Evolutionary conservation across 108 stramenopile genomes (phyloP).

Genomic region (Nitzschia sp.): DNA sequence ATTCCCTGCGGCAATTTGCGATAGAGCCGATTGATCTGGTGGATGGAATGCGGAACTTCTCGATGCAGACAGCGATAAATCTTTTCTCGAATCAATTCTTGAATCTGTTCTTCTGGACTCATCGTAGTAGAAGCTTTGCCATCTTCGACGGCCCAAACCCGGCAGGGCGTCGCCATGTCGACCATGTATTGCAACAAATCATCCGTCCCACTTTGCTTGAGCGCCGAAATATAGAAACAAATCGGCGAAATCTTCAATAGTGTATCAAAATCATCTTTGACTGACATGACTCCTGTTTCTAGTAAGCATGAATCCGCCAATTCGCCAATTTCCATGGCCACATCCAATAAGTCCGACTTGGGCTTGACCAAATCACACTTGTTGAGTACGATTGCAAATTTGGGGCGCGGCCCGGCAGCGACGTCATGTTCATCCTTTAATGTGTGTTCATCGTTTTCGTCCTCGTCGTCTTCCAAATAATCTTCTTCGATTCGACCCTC

Average conservation of each 20-base stretch:
- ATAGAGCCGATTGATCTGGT: constrained; percentile 28
- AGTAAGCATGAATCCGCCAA: constrained; percentile 67
- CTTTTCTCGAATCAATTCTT: constrained; percentile 91
- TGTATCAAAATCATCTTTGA: constrained; percentile 18
- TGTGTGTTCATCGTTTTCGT: constrained; percentile 1
- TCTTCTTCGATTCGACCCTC: constrained; percentile 64
- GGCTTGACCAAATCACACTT: constrained; percentile 92
- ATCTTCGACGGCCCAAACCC: constrained; percentile 64
- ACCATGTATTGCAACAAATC: constrained; percentile 79
- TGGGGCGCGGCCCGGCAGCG: constrained; percentile 7
- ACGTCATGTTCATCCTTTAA: background rate
- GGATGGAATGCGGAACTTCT: constrained; percentile 52
- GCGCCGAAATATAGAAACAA: constrained; percentile 70
- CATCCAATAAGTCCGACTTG: constrained; percentile 70
- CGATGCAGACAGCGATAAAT: constrained; percentile 83
- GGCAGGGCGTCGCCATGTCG: constrained; percentile 65
- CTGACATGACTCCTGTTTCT: constrained; percentile 1
- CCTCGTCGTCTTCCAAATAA: constrained; percentile 18
- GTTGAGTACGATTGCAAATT: constrained; percentile 88
- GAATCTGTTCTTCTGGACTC: constrained; percentile 65
- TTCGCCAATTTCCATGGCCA: constrained; percentile 72
- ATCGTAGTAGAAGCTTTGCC: constrained; percentile 59
- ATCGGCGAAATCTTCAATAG: constrained; percentile 57
- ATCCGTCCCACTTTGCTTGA: constrained; percentile 79
- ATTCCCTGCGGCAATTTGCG: constrained; percentile 39